Evolutionary conservation across 2,329 filamentous ascomycete genomes (phyloP).

Genomic region (Calycina herbarum): DNA sequence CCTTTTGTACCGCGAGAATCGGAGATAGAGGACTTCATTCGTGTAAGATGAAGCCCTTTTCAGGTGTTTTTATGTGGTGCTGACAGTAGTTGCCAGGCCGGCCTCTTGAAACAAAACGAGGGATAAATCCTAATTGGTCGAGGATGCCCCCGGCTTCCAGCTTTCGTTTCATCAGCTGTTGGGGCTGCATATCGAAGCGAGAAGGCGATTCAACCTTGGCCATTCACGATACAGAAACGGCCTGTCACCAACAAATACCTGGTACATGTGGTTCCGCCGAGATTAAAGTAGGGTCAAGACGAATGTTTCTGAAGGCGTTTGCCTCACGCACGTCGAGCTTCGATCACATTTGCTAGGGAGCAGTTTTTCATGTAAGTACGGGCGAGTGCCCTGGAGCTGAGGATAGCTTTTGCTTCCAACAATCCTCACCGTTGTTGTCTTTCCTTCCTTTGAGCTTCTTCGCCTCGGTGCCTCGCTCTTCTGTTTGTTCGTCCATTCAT

Average conservation of each 20-base stretch:
- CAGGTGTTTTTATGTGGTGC: background rate
- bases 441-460: constrained; percentile 1
- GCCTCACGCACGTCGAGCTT: background rate
- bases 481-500: constrained; percentile 1
- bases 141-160: background rate
- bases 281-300: constrained; percentile 7
- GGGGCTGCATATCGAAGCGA: background rate
- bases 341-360: background rate
- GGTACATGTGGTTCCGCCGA: background rate
- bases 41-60: no score
- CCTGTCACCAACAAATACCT: background rate
- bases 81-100: background rate
- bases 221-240: constrained; percentile 6
- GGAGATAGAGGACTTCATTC: no score
- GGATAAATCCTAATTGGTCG: background rate
- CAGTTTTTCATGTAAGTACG: background rate
- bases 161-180: constrained; percentile 1
- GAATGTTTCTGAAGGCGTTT: background rate
- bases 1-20: no score
- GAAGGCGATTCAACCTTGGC: background rate
- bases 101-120: background rate
- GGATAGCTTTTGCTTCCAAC: background rate
- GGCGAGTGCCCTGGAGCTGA: background rate
- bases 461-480: background rate
- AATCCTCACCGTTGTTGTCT: constrained; percentile 1